Evolutionary conservation across 495 filamentous ascomycete species (phyloP).

Genomic region (Paragyromitra xinjiangensis): DNA sequence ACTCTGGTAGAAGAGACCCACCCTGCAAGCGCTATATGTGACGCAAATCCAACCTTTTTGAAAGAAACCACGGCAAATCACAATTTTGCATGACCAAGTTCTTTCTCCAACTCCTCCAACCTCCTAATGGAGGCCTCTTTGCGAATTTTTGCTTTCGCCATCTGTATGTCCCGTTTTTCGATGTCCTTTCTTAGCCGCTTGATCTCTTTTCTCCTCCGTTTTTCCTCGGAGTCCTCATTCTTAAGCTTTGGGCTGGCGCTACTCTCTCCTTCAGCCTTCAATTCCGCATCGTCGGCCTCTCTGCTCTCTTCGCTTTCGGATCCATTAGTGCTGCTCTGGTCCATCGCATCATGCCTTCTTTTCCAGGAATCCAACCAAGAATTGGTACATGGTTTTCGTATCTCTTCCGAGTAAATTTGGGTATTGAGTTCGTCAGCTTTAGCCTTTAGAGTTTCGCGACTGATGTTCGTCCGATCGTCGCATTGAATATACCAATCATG

Average conservation of each 20-base stretch:
- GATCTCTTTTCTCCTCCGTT: constrained; percentile 50
- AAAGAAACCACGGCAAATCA: constrained; percentile 9
- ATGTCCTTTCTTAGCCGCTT: constrained; percentile 51
- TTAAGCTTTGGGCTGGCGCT: constrained; percentile 43
- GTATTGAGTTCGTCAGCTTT: constrained; percentile 47
- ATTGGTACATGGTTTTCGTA: constrained; percentile 41
- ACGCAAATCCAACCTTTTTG: constrained; percentile 25
- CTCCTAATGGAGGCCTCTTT: constrained; percentile 49
- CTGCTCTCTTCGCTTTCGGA: constrained; percentile 38
- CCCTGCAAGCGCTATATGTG: constrained; percentile 9
- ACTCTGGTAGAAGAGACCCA: constrained; percentile 10
- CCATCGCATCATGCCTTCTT: constrained; percentile 35
- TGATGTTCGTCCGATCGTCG: constrained; percentile 30
- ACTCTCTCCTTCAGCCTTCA: constrained; percentile 42
- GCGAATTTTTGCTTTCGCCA: constrained; percentile 51
- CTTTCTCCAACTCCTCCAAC: constrained; percentile 47
- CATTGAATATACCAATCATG: constrained; percentile 46
- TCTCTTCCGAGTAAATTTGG: constrained; percentile 47
- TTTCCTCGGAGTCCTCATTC: constrained; percentile 48
- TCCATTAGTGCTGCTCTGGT: constrained; percentile 11
- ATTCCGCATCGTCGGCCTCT: constrained; percentile 36
- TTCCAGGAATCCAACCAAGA: constrained; percentile 52
- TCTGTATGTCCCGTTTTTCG: constrained; percentile 51
- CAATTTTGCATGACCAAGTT: constrained; percentile 34
- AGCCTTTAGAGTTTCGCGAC: constrained; percentile 29